These are phyloP conservation scores for Taphrina confusa DNA, from an alignment of 1,139 yeast genomes.

Conservation along the genomic window DNA sequence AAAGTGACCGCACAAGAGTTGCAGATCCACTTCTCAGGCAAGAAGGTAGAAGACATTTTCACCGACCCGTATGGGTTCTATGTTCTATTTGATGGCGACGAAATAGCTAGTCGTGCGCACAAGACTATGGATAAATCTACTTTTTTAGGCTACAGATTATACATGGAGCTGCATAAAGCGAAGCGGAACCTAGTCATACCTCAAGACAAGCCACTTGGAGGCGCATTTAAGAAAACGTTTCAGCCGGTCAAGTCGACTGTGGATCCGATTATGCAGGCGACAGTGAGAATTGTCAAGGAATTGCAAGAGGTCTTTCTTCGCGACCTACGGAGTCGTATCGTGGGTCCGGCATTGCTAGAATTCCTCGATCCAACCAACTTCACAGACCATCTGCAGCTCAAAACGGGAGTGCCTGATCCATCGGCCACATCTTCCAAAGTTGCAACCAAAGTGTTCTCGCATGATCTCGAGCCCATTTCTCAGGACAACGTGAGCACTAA, in stretches of 20 bases:
- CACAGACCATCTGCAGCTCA: constrained; percentile 45
- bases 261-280: constrained; percentile 57
- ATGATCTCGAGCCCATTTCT: background rate
- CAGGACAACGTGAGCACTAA: background rate
- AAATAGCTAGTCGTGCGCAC: constrained; percentile 68
- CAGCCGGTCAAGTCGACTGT: constrained; percentile 48
- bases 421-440: background rate
- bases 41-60: constrained; percentile 50
- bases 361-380: constrained; percentile 62
- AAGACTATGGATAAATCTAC: constrained; percentile 64
- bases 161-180: constrained; percentile 57
- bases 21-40: constrained; percentile 55
- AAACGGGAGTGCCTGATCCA: background rate
- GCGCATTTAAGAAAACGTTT: constrained; percentile 33
- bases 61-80: constrained; percentile 56
- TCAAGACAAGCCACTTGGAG: constrained; percentile 23
- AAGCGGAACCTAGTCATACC: background rate
- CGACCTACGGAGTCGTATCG: constrained; percentile 72
- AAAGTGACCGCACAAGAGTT: constrained; percentile 58
- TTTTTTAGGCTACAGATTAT: constrained; percentile 55
- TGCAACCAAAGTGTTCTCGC: background rate
- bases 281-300: constrained; percentile 61
- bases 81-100: constrained; percentile 63
- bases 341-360: constrained; percentile 70
- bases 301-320: constrained; percentile 63